Evolutionary conservation across 2,329 filamentous ascomycete species (phyloP), one percentile per base, ranked within the genome.

Genomic region (Arthrobotrys musiformis): DNA sequence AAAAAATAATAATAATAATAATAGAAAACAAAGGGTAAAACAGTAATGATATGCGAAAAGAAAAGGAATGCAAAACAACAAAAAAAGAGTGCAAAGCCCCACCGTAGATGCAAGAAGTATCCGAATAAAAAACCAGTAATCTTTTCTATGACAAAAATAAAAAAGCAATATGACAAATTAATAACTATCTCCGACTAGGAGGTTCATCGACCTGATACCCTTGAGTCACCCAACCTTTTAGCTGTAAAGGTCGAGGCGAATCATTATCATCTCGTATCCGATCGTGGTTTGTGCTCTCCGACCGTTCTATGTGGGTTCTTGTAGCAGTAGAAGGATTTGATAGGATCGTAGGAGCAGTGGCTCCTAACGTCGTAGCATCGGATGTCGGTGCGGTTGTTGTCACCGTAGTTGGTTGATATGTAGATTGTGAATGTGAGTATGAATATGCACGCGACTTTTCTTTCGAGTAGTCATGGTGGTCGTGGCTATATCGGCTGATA

Each of bases 191-290:
- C 33, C 33, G 30, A n/a, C 17, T 28, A 1, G 54, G 33, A 2
- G 30, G 54, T 4, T n/a, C 19, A 8, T 70, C 66, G 13, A 77
- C 66, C n/a, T 77, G 60, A 30, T 66, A 77, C 1, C 73, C 73
- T 8, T 70, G 60, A 19, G 73, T 77, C 3, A 77, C 73, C 73
- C 73, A 77, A 5, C 73, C 66, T 48, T 77, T 61, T 24, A 77
- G 19, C 28, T 77, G 73, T 30, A 70, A 44, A 37, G 56, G 72
- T 17, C 64, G 15, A 4, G 46, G 37, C 4, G 54, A 42, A 9
- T 48, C 61, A 37, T 24, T 17, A 6, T 73, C 58, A 28, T 52
- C 26, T n/a, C 35, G 40, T 70, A 77, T 70, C 73, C 73, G 52
- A n/a, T 77, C 73, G 37, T 77, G 73, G 17, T 77, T 70, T 33